phyloP scores from a whole-genome alignment of 768 basidiomycete species.

The Tremella fuciformis region DNA sequence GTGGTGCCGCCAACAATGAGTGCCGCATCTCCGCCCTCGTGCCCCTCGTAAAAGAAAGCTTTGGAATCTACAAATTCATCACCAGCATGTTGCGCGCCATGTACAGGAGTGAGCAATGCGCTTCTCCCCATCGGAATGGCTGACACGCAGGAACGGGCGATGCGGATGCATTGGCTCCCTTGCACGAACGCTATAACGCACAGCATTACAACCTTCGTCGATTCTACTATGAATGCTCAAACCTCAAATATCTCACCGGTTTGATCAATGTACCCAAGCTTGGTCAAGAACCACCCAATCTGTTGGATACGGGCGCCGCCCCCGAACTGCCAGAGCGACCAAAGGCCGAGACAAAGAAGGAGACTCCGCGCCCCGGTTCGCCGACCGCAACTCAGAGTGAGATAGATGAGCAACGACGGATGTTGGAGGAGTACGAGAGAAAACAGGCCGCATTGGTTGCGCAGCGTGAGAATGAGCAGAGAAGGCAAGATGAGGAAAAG shows the following conservation, averaged over 20 bases:
- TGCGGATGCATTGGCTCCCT: conserved; percentile 79
- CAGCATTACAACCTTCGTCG: conserved; percentile 92
- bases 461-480: conserved; percentile 78
- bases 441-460: conserved; percentile 85
- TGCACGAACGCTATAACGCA: conserved; percentile 78
- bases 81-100: conserved; percentile 98
- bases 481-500: conserved; percentile 70
- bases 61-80: conserved; percentile 98
- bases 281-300: conserved; percentile 96
- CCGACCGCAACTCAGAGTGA: conserved; percentile 61
- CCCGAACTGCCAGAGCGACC: conserved; percentile 83
- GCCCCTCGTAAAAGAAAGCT: conserved; percentile 96
- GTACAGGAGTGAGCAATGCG: conserved; percentile 70
- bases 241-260: conserved; percentile 94
- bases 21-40: conserved; percentile 94
- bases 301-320: conserved; percentile 72
- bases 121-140: not conserved
- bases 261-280: conserved; percentile 98
- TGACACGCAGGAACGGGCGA: conserved; percentile 73
- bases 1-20: conserved; percentile 87
- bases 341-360: conserved; percentile 32
- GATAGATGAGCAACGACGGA: conserved; percentile 83
- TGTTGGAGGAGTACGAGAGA: conserved; percentile 94
- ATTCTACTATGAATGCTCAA: conserved; percentile 99
- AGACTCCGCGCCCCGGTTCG: conserved; percentile 66